These are phyloP conservation scores for Dimocarpus longan DNA, from an alignment of 345 rosid species.

Conservation along the genomic window DNA sequence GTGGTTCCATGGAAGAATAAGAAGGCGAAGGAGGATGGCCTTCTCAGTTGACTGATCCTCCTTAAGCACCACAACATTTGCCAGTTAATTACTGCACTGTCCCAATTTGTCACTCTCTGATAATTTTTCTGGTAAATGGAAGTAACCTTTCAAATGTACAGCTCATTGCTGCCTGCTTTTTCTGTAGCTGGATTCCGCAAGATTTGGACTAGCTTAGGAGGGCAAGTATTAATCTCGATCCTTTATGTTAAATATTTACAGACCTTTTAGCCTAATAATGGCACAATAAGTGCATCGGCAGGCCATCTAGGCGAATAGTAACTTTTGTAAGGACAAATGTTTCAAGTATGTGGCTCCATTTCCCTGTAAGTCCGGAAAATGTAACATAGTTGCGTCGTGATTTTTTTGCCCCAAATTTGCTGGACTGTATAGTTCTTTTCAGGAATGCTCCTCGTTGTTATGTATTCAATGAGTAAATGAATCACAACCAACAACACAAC, in stretches of 20 bases:
- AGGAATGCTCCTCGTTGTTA: no score
- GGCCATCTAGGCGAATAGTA: neutral
- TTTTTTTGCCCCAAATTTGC: no score
- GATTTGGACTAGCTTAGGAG: neutral
- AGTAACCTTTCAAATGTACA: slow-evolving; percentile 10
- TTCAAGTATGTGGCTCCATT: neutral
- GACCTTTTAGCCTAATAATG: neutral
- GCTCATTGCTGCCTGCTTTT: slow-evolving; percentile 4
- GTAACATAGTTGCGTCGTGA: neutral
- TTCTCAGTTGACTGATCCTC: slow-evolving; percentile 29
- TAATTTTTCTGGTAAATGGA: slow-evolving; percentile 16
- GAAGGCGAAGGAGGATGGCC: slow-evolving; percentile 47
- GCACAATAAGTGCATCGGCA: neutral
- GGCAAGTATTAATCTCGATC: neutral
- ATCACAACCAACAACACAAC: neutral
- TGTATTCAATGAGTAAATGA: no score
- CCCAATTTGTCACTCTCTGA: slow-evolving; percentile 7
- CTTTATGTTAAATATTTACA: neutral
- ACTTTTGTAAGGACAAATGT: neutral
- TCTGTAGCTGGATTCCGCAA: neutral
- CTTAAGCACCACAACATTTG: neutral
- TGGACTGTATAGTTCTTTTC: no score
- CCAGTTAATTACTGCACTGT: neutral
- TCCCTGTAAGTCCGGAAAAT: neutral
- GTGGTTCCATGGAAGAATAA: slow-evolving; percentile 62